Evolutionary conservation across 2,329 filamentous ascomycete species (phyloP).

Genomic region (Plenodomus lindquistii): DNA sequence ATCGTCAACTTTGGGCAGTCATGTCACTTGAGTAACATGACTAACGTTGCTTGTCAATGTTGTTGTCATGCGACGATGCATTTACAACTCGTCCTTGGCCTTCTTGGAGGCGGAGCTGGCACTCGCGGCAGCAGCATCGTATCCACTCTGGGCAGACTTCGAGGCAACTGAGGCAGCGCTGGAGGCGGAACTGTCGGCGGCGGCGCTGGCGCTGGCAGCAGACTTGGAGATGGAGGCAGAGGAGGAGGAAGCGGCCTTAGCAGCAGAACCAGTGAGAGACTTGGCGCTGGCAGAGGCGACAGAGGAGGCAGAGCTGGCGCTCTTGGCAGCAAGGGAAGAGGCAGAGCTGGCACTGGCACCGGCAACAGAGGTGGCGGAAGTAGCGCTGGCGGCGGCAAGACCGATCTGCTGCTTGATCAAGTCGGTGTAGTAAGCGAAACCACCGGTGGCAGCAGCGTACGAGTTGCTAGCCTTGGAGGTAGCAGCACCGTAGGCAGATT

Average conservation of each 20-base stretch:
- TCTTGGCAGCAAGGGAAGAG: slow-evolving; percentile 29
- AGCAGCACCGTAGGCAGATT: slow-evolving; percentile 62
- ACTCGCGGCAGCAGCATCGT: slow-evolving; percentile 37
- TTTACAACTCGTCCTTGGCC: slow-evolving; percentile 53
- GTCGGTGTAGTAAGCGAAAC: slow-evolving; percentile 45
- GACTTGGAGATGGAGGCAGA: slow-evolving; percentile 33
- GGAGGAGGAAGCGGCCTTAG: slow-evolving; percentile 12
- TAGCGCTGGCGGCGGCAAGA: slow-evolving; percentile 58
- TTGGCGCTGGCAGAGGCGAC: slow-evolving; percentile 25
- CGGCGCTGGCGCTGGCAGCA: slow-evolving; percentile 20
- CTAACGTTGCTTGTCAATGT: slow-evolving; percentile 18
- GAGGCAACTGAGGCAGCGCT: slow-evolving; percentile 41
- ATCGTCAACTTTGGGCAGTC: slow-evolving; percentile 19
- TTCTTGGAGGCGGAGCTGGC: slow-evolving; percentile 41
- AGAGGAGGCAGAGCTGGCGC: slow-evolving; percentile 22
- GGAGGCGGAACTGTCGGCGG: slow-evolving; percentile 27
- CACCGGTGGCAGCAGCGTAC: slow-evolving; percentile 58
- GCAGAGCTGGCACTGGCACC: slow-evolving; percentile 33
- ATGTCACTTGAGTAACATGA: slow-evolving; percentile 1
- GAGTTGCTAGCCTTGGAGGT: slow-evolving; percentile 13
- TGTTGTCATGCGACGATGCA: neutral
- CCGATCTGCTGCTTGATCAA: slow-evolving; percentile 52
- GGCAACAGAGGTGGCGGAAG: slow-evolving; percentile 67
- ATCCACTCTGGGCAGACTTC: slow-evolving; percentile 38
- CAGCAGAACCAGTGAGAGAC: slow-evolving; percentile 6